Evolutionary conservation across 2,329 filamentous ascomycete species (phyloP).

Genomic region (Aspergillus fumigatus): DNA sequence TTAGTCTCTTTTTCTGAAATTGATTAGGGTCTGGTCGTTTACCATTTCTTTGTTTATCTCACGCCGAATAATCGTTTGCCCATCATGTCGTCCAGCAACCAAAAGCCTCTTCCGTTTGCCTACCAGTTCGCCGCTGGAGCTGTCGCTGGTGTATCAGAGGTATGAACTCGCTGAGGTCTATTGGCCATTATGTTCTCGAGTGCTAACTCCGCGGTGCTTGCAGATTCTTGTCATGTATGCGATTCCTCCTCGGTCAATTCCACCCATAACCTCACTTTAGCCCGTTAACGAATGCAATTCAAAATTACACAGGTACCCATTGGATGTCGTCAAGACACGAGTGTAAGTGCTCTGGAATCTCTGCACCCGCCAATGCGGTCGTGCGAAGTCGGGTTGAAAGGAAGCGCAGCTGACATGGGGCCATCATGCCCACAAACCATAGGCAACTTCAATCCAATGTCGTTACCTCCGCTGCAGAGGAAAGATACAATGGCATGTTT

Average conservation of each 20-base stretch:
- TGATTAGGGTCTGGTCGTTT: neutral
- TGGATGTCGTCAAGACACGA: slow-evolving; percentile 98
- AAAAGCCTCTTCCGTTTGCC: slow-evolving; percentile 79
- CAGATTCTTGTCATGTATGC: slow-evolving; percentile 83
- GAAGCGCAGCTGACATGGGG: neutral
- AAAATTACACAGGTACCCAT: slow-evolving; percentile 71
- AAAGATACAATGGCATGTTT: slow-evolving; percentile 92
- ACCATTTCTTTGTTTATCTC: neutral
- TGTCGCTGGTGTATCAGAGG: slow-evolving; percentile 96
- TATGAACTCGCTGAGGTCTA: slow-evolving; percentile 44
- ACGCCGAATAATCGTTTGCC: slow-evolving; percentile 11
- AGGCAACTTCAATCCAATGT: slow-evolving; percentile 80
- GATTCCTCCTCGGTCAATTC: neutral
- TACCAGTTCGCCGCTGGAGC: slow-evolving; percentile 97
- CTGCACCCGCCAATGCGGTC: neutral
- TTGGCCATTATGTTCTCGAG: neutral
- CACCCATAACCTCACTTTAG: neutral
- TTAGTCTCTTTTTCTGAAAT: neutral
- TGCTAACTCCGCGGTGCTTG: slow-evolving; percentile 13
- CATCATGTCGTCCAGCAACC: slow-evolving; percentile 56
- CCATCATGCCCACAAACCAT: neutral
- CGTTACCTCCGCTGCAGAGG: slow-evolving; percentile 61
- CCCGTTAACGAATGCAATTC: neutral
- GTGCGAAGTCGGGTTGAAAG: neutral
- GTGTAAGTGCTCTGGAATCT: slow-evolving; percentile 59